Percentiles rank a stretch among this genome's conserved stretches.
Evolutionary conservation across 306 rosid genomes (phyloP).

Genomic region (Castanopsis chinensis): DNA sequence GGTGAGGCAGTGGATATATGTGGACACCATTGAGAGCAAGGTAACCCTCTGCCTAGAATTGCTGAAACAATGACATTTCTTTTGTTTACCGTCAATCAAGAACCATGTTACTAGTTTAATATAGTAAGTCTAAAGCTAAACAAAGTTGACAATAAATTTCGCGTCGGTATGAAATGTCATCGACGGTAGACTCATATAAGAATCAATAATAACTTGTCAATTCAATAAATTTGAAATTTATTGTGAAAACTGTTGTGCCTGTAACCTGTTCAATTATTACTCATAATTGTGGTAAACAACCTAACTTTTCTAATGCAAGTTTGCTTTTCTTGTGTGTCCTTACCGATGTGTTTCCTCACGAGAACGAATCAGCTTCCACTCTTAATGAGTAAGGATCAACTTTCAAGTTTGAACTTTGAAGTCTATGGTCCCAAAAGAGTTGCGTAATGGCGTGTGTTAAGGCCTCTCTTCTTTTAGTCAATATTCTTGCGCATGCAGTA

Average conservation of each 20-base stretch:
- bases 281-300: neutral
- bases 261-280: neutral
- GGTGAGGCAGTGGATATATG: neutral
- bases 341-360: neutral
- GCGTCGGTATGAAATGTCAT: too few relatives aligned
- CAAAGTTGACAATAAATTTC: too few relatives aligned
- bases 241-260: too few relatives aligned
- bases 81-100: neutral
- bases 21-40: neutral
- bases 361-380: neutral
- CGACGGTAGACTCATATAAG: rapidly evolving
- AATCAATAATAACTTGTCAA: too few relatives aligned
- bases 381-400: neutral
- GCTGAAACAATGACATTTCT: neutral
- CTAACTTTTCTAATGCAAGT: neutral
- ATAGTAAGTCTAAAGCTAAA: too few relatives aligned
- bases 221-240: rapidly evolving
- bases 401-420: neutral
- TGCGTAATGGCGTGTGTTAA: neutral
- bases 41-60: neutral
- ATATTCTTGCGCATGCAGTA: neutral
- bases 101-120: too few relatives aligned
- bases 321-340: neutral
- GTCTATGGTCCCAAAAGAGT: neutral
- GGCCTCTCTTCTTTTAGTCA: neutral